A percentile compares a stretch with the other conserved stretches of the same genome.
Evolutionary conservation across 23 red algal species (phyloP).

Genomic region (Chondrus crispus): DNA sequence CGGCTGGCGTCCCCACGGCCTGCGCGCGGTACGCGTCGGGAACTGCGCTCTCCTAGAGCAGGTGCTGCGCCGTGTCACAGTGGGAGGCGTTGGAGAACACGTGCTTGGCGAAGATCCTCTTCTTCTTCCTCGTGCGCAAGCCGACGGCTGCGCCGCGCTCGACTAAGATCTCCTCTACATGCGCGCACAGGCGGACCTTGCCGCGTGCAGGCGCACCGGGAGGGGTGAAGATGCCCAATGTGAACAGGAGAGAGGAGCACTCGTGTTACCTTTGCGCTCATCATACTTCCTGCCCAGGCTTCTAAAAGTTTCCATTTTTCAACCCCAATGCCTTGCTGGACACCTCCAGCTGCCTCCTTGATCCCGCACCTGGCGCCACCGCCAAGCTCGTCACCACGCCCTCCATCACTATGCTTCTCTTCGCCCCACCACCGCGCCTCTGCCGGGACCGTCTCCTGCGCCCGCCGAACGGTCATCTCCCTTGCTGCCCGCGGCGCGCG

Average conservation of each 20-base stretch:
- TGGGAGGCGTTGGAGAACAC: conserved; percentile 71
- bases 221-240: no score
- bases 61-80: conserved; percentile 57
- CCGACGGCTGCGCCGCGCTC: conserved; percentile 46
- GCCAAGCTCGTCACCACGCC: no score
- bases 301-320: no score
- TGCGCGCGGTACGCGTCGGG: not conserved
- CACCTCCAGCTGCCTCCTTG: no score
- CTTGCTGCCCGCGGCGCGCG: not conserved
- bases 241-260: no score
- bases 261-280: no score
- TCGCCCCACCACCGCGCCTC: no score
- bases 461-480: not conserved
- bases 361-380: no score
- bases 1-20: conserved; percentile 42
- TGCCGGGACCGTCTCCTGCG: not conserved
- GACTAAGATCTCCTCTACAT: conserved; percentile 56
- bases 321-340: no score
- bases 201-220: no score
- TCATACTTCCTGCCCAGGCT: no score
- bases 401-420: no score
- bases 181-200: conserved; percentile 25
- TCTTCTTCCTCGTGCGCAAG: not conserved
- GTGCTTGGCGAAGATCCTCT: conserved; percentile 28
- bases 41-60: not conserved